Conservation (phyloP, 768 basidiomycete genomes). For the Leccinum pellstonianum region DNA sequence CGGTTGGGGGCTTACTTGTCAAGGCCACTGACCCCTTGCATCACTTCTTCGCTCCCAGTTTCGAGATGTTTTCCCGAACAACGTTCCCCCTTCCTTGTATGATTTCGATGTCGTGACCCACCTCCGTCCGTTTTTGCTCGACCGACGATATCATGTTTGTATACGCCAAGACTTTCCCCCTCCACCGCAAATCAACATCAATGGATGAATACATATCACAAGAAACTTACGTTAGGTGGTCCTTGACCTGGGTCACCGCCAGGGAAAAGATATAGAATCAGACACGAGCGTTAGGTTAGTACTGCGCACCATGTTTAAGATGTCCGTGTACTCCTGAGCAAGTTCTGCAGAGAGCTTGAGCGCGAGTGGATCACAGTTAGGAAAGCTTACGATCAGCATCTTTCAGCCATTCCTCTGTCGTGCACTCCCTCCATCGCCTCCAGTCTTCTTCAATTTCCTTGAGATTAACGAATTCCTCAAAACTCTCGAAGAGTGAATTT, state of each 20-base stretch:
- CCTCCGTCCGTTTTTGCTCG: conserved; percentile 20
- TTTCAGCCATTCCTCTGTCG: conserved; percentile 33
- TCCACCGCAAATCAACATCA: conserved; percentile 12
- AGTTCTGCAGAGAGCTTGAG: conserved; percentile 18
- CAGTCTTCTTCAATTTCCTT: conserved; percentile 24
- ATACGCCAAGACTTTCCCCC: conserved; percentile 23
- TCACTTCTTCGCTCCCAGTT: conserved; percentile 19
- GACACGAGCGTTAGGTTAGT: neutral
- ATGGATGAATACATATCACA: neutral
- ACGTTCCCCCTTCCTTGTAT: conserved; percentile 16
- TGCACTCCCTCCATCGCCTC: conserved; percentile 29
- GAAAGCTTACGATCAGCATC: conserved; percentile 28
- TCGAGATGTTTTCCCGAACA: conserved; percentile 25
- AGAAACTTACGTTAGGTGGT: conserved; percentile 26
- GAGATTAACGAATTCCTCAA: conserved; percentile 20
- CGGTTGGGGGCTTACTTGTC: neutral
- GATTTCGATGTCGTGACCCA: conserved; percentile 20
- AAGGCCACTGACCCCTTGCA: neutral
- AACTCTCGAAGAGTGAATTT: conserved; percentile 18
- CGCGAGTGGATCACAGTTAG: neutral
- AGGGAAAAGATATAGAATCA: conserved; percentile 1
- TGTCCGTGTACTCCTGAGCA: conserved; percentile 16
- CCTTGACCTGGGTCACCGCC: conserved; percentile 23
- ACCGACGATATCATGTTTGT: conserved; percentile 21
- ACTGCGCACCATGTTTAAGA: conserved; percentile 23